Conservation (phyloP, 1,284 basidiomycete genomes). For the Pholiota adiposa region DNA sequence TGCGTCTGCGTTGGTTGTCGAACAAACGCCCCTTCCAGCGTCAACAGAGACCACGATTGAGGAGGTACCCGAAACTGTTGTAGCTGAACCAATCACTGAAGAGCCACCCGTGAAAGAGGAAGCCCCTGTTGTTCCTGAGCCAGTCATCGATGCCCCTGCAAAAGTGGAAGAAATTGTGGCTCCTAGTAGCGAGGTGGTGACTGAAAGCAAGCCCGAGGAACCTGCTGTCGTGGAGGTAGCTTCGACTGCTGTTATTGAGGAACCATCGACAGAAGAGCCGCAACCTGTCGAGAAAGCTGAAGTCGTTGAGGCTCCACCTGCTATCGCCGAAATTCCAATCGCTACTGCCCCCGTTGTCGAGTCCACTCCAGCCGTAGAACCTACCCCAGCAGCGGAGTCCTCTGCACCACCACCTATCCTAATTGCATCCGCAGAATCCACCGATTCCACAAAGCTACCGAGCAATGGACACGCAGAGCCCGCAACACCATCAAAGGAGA, state of each 20-base stretch:
- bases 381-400: background rate
- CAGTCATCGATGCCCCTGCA: background rate
- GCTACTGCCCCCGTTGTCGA: background rate
- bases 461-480: slow-evolving; percentile 6
- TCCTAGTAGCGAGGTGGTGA: background rate
- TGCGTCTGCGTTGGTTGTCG: background rate
- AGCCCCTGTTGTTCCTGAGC: background rate
- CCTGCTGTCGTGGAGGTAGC: background rate
- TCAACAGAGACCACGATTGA: background rate
- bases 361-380: background rate
- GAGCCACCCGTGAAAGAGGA: background rate
- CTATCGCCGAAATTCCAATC: background rate
- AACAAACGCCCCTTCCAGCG: background rate
- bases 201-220: background rate
- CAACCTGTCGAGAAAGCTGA: background rate
- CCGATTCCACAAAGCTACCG: background rate
- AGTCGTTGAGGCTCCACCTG: background rate
- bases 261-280: background rate
- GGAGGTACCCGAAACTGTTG: background rate
- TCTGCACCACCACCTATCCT: background rate
- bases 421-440: background rate
- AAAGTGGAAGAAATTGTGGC: slow-evolving; percentile 2
- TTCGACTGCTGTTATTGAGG: background rate
- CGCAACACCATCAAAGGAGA: slow-evolving; percentile 19
- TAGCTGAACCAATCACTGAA: background rate